These are phyloP conservation scores for Papiliotrema flavescens DNA, from an alignment of 1,284 basidiomycete species.

Conservation along the genomic window DNA sequence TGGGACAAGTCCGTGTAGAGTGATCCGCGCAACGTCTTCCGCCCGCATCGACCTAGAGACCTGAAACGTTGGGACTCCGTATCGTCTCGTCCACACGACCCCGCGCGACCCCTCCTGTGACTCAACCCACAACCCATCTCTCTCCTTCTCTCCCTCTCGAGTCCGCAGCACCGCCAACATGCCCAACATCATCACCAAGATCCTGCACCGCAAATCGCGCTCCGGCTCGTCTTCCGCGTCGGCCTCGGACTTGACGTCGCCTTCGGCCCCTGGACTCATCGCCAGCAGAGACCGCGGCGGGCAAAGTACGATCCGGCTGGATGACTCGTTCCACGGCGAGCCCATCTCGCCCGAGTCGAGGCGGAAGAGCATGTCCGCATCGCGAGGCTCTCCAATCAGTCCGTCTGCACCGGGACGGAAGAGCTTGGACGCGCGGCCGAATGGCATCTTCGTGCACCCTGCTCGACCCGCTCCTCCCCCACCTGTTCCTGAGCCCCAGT, in stretches of 20 bases:
- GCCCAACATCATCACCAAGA: constrained; percentile 24
- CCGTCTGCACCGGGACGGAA: not conserved
- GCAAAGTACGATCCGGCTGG: too few relatives aligned
- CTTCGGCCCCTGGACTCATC: not conserved
- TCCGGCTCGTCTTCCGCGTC: constrained; percentile 10
- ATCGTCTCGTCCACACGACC: too few relatives aligned
- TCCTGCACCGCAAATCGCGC: constrained; percentile 17
- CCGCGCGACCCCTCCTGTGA: too few relatives aligned
- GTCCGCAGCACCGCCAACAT: constrained; percentile 8
- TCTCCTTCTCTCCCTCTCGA: not conserved
- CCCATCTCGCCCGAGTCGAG: too few relatives aligned
- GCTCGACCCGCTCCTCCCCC: constrained; percentile 4
- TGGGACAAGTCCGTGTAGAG: too few relatives aligned
- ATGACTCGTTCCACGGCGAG: too few relatives aligned
- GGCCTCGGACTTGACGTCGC: constrained; percentile 5
- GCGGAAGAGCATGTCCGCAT: not conserved
- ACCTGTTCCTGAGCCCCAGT: not conserved
- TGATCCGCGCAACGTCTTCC: too few relatives aligned
- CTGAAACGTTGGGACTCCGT: too few relatives aligned
- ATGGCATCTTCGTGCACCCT: not conserved
- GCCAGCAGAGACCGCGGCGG: too few relatives aligned
- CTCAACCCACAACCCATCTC: too few relatives aligned
- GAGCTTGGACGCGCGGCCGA: not conserved
- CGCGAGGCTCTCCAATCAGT: not conserved
- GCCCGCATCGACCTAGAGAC: too few relatives aligned